Conservation (phyloP, 257 asterid species). For the Avicennia marina region DNA sequence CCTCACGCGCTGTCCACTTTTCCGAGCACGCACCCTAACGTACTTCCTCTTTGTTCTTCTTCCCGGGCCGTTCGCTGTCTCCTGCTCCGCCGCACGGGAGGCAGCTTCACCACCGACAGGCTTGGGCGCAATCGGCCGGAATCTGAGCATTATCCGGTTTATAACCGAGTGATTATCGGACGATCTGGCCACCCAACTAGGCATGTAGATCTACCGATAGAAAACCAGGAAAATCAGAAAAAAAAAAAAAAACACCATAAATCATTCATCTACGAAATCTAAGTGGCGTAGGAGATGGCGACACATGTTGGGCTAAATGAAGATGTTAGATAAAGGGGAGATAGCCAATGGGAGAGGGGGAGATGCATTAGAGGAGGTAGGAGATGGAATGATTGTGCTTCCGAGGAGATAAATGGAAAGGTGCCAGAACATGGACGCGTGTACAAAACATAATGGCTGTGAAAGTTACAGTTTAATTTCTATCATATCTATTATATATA, state of each 20-base stretch:
- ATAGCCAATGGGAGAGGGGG: conserved; percentile 21
- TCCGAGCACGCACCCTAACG: neutral
- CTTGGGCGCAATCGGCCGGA: neutral
- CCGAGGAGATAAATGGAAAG: conserved; percentile 13
- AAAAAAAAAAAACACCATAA: too few species aligned
- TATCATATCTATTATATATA: conserved; percentile 8
- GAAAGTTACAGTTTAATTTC: conserved; percentile 20
- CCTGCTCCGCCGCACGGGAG: neutral
- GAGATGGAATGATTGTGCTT: conserved; percentile 26
- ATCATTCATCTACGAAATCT: too few species aligned
- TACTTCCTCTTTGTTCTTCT: neutral
- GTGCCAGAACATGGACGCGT: conserved; percentile 39
- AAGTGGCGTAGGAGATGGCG: conserved; percentile 22
- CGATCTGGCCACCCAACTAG: neutral
- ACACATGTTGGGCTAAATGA: conserved; percentile 21
- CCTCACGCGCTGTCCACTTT: neutral
- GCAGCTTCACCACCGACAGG: neutral
- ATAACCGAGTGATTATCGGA: neutral
- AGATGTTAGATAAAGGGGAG: neutral
- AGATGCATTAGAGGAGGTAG: conserved; percentile 17
- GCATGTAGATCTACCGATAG: neutral
- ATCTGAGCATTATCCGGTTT: neutral
- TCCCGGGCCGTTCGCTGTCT: neutral
- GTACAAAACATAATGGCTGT: too few species aligned
- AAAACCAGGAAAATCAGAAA: neutral